Evolutionary conservation across 2,329 filamentous ascomycete genomes (phyloP), one percentile per base, ranked within the genome.

Genomic region (Fusarium armeniacum): DNA sequence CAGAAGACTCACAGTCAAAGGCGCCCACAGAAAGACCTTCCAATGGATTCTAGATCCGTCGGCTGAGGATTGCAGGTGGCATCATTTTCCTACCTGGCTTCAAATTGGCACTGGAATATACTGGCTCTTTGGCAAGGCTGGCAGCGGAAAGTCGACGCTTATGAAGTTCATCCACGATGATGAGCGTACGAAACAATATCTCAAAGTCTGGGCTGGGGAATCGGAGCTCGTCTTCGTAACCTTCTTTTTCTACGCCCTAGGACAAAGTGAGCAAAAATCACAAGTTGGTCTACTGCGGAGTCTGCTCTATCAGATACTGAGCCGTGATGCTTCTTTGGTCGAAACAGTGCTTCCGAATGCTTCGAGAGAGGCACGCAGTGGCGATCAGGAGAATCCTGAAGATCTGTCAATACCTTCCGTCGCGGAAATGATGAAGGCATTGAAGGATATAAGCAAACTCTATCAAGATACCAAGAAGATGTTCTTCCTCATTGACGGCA

Each of bases 141-240:
- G 52, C 2, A 60, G 52, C 0, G 58, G 52, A 4, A 60, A 60
- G 15, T 60, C 52, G 0, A 60, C 58, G 0, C 9, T 58, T 1
- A 60, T 60, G 52, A 60, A 60, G 1, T 20, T 52, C 4, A 3
- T 60, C 2, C 16, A n/a, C 6, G 4, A 33, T 4, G 18, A 55
- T 15, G 2, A 2, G 0, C 2, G 16, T 1, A 58, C 22, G 0
- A 9, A 11, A 1, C 0, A 22, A 3, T 22, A 40, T 0, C 5
- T 58, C 0, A 3, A 3, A 7, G 2, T 1, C 0, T 49, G 35
- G 43, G 15, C 22, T 3, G 4, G 2, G 5, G n/a, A 13, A 0
- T 24, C n/a, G 0, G 9, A 28, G 0, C 2, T 49, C 0, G 10
- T 30, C 0, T n/a, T n/a, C 0, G 6, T n/a, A 3, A 58, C 6